phyloP scores from a whole-genome alignment of 495 filamentous ascomycete species.

The Trichocladium antarcticum region DNA sequence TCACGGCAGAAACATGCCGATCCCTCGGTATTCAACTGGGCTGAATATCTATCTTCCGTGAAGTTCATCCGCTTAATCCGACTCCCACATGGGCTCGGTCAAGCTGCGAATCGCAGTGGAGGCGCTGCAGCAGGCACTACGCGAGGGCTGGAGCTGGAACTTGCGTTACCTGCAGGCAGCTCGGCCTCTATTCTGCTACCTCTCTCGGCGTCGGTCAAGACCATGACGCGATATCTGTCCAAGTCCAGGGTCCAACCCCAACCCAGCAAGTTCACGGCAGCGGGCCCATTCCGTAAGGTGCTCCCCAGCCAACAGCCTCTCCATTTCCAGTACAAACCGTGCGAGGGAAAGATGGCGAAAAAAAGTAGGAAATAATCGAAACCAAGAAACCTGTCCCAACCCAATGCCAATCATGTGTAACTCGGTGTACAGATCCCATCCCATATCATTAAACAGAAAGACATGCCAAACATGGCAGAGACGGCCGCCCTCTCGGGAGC shows the following conservation, averaged over 20 bases:
- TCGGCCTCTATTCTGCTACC: neutral
- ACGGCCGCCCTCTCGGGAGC: no score
- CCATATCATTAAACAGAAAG: neutral
- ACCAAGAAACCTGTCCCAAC: neutral
- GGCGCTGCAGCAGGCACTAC: neutral
- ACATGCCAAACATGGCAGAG: no score
- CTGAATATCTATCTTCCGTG: neutral
- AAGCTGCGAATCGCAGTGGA: neutral
- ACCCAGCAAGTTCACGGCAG: neutral
- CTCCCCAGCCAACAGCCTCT: neutral
- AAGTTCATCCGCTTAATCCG: neutral
- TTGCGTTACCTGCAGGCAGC: neutral
- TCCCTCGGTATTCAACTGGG: neutral
- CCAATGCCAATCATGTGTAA: neutral
- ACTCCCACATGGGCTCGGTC: neutral
- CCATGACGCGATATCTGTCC: no score
- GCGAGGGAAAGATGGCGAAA: neutral
- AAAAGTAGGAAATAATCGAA: neutral
- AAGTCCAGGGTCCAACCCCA: no score
- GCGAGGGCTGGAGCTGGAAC: no score
- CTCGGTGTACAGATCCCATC: neutral
- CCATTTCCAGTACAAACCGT: neutral
- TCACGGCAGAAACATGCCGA: no score
- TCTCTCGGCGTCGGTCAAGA: neutral
- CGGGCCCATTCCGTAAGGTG: neutral